Percentiles rank a stretch among this genome's conserved stretches.
These are phyloP conservation scores for Hypoxylon sp. DNA, from an alignment of 2,329 filamentous ascomycete species.

Conservation along the genomic window DNA sequence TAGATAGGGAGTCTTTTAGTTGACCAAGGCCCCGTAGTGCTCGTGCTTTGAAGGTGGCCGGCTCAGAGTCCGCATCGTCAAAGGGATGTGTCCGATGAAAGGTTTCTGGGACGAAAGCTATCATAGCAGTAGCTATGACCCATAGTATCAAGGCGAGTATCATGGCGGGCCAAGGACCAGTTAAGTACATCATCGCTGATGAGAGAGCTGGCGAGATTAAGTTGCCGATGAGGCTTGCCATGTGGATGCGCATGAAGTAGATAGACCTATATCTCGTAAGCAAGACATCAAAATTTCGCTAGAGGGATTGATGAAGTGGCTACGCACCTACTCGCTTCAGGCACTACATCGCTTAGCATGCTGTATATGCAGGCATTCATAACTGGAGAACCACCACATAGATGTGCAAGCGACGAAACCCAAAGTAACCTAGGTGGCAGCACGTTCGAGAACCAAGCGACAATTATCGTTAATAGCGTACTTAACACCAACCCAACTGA, in stretches of 20 bases:
- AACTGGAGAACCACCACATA: constrained; percentile 57
- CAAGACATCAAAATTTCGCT: not conserved
- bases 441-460: constrained; percentile 54
- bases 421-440: constrained; percentile 56
- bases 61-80: not conserved
- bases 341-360: constrained; percentile 57
- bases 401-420: constrained; percentile 52
- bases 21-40: constrained; percentile 35
- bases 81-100: constrained; percentile 30
- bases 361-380: constrained; percentile 53
- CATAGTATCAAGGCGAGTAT: constrained; percentile 49
- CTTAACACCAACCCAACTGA: constrained; percentile 53
- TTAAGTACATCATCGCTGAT: constrained; percentile 55
- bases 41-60: constrained; percentile 24
- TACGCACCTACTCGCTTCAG: constrained; percentile 56
- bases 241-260: constrained; percentile 55
- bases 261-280: constrained; percentile 52
- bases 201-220: constrained; percentile 57
- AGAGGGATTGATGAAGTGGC: not conserved
- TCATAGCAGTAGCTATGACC: constrained; percentile 35
- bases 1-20: constrained; percentile 44
- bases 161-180: constrained; percentile 54
- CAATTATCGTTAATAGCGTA: constrained; percentile 50
- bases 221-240: constrained; percentile 54
- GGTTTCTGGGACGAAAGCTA: constrained; percentile 52